Percentiles rank a stretch among this genome's conserved stretches.
Conservation (phyloP, 768 basidiomycete genomes). For the Coprinopsis strossmayeri region DNA sequence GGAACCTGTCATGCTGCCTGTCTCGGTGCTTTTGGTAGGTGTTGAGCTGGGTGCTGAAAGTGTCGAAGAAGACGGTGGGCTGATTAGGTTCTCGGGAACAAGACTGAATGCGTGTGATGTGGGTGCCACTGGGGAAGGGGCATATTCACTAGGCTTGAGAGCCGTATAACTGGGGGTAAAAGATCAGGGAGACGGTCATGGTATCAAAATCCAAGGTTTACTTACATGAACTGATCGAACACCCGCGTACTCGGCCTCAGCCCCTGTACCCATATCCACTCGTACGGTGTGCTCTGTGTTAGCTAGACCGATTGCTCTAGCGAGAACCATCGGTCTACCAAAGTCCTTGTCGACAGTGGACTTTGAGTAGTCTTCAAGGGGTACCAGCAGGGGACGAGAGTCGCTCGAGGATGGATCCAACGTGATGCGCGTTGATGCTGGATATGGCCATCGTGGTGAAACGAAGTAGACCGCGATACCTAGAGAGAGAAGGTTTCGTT, state of each 20-base stretch:
- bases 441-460: constrained; percentile 40
- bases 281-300: constrained; percentile 5
- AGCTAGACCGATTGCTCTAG: constrained; percentile 1
- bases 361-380: constrained; percentile 4
- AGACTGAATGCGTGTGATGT: too few relatives aligned
- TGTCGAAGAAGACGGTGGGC: too few relatives aligned
- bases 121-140: too few relatives aligned
- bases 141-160: too few relatives aligned
- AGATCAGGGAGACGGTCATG: too few relatives aligned
- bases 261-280: neutral
- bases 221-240: too few relatives aligned
- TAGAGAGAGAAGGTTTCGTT: constrained; percentile 9
- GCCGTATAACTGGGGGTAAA: too few relatives aligned
- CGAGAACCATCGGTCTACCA: constrained; percentile 2
- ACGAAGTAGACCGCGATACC: constrained; percentile 38
- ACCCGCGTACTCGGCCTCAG: constrained; percentile 1
- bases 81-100: too few relatives aligned
- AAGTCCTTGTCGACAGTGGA: neutral
- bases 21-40: too few relatives aligned
- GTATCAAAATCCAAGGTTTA: too few relatives aligned
- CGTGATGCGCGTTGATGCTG: constrained; percentile 31
- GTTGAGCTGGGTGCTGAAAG: too few relatives aligned
- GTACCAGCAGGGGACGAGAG: constrained; percentile 1
- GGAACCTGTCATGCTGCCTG: too few relatives aligned
- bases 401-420: constrained; percentile 20